Evolutionary conservation across 352 stramenopile species (phyloP), one percentile per base, ranked within the genome.

Genomic region (Peronospora belbahrii): DNA sequence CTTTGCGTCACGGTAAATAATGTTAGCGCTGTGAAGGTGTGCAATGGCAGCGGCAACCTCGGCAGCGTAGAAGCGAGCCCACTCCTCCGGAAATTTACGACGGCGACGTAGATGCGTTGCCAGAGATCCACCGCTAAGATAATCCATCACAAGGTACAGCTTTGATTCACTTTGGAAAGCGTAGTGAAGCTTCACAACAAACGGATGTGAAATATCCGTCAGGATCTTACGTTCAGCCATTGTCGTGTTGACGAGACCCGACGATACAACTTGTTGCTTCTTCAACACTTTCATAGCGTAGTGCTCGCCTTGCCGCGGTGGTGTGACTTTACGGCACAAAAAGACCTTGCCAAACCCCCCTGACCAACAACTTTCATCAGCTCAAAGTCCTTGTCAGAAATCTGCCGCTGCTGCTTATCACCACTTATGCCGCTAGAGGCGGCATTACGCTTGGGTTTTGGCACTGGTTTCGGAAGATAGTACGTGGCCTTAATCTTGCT

Each of bases 271-370:
- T 34, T 95, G 78, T 39, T 91, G 75, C 59, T 97, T 97, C 65
- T 96, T 96, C 42, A 97, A 60, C 34, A 97, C 87, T 59, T 99
- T 99, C 82, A 99, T 97, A 2, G 97, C 97, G 64, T 98, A 99
- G 60, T 97, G 97, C 56, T 97, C 75, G 25, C 88, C 83, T 32
- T 93, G 94, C 42, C 86, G 76, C 6, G 75, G 84, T 9, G 70
- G 48, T 9, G 69, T 97, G 2, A 85, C 88, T 70, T 99, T 97
- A 42, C 90, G 81, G 4, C 97, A 96, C 20, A 99, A 67, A 62
- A 98, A 99, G 11, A 99, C 96, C 70, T 98, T 98, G 67, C 93
- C 94, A 98, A 98, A 54, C 61, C 95, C 50, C 95, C 95, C 63
- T 98, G 97, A 3, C 95, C 95, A 38, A 98, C 95, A 47, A 98